These are phyloP conservation scores for Crithidia bombi DNA, from an alignment of 208 protist genomes.

Conservation along the genomic window DNA sequence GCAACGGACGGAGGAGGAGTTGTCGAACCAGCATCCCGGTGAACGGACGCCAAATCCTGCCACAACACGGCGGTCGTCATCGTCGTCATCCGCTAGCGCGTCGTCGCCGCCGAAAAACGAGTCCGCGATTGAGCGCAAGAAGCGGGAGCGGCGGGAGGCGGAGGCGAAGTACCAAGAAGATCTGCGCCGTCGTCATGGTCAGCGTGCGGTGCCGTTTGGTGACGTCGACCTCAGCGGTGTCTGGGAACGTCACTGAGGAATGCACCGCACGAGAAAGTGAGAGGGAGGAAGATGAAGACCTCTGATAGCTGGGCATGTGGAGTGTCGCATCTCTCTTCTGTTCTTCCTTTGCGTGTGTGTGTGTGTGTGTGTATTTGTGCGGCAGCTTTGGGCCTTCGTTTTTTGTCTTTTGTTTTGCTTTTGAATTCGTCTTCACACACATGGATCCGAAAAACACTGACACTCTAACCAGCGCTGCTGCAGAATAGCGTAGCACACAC, in stretches of 20 bases:
- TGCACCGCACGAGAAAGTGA: neutral
- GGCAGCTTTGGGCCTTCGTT: too few relatives aligned
- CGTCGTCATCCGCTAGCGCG: neutral
- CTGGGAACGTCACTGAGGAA: conserved; percentile 54
- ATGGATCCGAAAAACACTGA: neutral
- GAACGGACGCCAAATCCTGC: conserved; percentile 7
- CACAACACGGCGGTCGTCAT: neutral
- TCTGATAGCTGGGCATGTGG: too few relatives aligned
- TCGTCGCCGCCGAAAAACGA: conserved; percentile 31
- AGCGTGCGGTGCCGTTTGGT: conserved; percentile 75
- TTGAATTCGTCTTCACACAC: conserved; percentile 18
- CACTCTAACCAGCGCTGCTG: too few relatives aligned
- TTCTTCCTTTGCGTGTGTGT: neutral
- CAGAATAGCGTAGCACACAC: too few relatives aligned
- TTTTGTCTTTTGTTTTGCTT: neutral
- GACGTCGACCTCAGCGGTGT: conserved; percentile 73
- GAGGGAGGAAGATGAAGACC: neutral
- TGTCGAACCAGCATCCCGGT: conserved; percentile 6
- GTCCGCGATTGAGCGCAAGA: conserved; percentile 45
- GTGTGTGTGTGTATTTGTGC: too few relatives aligned
- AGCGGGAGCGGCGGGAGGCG: conserved; percentile 59
- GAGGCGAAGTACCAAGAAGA: conserved; percentile 78
- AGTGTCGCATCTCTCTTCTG: too few relatives aligned
- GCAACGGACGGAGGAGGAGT: conserved; percentile 14
- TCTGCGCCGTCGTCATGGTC: conserved; percentile 73